Base-by-base conservation (phyloP, 805 yeast genomes). In the Schwanniomyces polymorphus region DNA sequence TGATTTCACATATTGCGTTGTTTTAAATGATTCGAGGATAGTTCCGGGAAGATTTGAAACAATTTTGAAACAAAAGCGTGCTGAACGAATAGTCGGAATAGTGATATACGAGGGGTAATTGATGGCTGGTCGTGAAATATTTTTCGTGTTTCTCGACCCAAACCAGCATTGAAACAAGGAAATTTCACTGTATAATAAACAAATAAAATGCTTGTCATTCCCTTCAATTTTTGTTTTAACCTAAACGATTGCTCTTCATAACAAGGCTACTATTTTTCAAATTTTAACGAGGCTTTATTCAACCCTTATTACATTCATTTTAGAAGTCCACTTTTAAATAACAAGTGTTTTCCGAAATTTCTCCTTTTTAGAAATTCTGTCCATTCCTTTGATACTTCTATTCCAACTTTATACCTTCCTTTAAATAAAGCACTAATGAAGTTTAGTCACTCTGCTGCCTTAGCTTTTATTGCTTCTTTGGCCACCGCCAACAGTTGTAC, bases 401-500 rank as follows among this genome's bases (percentile, higher is more conserved):
- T 11, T 39, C 52, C 38, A 45, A 48, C 52, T 38, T 11, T 38
- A 38, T 48, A 45, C 51, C 35, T 44, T 47, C 51, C 47, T 47
- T 47, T 44, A 26, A 21, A 38, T 31, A 27, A 37, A 33, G 9
- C 21, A 18, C 27, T 12, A 35, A 64, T 64, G 68, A 61, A 59
- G 49, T 55, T 64, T 52, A 40, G 61, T 43, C 41, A 50, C 37
- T 44, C 63, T n/a, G 52, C 59, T 41, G 47, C 59, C 38, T 45
- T 64, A 37, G 54, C 67, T 16, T 49, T 57, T 25, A 55, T 63
- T 18, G 48, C 63, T 12, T 38, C 60, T 7, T 29, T 61, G 21
- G 54, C 56, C 25, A 44, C 59, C 28, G 64, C 72, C 41, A 64
- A 58, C 25, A 21, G 27, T 37, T 81, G 86, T 61, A 55, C 70